Evolutionary conservation across 2,329 filamentous ascomycete species (phyloP).

Genomic region (Colletotrichum kahawae): DNA sequence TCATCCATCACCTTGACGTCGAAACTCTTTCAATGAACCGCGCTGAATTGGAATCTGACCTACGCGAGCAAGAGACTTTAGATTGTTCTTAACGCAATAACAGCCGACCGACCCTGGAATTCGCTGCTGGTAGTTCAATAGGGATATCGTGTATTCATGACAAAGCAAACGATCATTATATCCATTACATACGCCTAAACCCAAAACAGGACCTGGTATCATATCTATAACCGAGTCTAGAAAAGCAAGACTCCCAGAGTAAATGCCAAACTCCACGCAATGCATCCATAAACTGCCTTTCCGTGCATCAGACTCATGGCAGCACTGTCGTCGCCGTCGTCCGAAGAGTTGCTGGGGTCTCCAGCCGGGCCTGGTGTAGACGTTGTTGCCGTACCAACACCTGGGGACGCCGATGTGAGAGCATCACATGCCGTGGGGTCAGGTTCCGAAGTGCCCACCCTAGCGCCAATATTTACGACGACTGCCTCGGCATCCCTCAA

Average conservation of each 20-base stretch:
- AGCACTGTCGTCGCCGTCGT: background rate
- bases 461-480: constrained; percentile 5
- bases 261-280: constrained; percentile 18
- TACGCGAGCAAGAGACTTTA: background rate
- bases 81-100: background rate
- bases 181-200: background rate
- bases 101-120: background rate
- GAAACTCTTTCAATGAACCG: background rate
- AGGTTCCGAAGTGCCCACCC: constrained; percentile 2
- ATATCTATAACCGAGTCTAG: background rate
- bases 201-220: constrained; percentile 6
- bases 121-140: background rate
- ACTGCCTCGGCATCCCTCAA: constrained; percentile 12
- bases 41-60: background rate
- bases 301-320: background rate
- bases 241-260: background rate
- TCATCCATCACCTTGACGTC: background rate
- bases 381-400: background rate
- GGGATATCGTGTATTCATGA: background rate
- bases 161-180: background rate
- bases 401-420: background rate
- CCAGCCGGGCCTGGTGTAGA: constrained; percentile 11
- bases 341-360: constrained; percentile 1
- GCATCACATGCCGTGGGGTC: constrained; percentile 7
- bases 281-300: constrained; percentile 1